These are phyloP conservation scores for Sisymbrium altissimum DNA, from an alignment of 345 rosid species.

Conservation along the genomic window DNA sequence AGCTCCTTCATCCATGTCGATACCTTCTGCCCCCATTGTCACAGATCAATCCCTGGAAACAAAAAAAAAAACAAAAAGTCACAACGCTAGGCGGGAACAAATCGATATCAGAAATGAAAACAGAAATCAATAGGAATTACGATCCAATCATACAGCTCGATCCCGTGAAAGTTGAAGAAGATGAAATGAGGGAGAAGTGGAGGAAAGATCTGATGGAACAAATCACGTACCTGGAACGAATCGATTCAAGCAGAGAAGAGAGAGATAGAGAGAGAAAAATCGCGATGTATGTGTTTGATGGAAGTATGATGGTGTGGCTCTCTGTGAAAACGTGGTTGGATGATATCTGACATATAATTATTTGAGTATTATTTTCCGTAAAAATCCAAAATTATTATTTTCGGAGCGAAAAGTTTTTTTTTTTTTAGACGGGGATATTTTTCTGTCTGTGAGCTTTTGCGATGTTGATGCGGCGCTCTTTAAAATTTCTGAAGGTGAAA, in stretches of 20 bases:
- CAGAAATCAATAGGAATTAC: neutral
- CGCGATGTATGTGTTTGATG: neutral
- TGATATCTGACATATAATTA: conserved; percentile 16
- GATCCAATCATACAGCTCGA: neutral
- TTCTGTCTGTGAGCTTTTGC: too few relatives aligned
- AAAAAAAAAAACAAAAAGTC: neutral
- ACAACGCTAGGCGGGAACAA: conserved; percentile 8
- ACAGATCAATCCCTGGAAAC: conserved; percentile 20
- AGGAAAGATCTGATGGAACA: conserved; percentile 29
- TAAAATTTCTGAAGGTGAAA: too few relatives aligned
- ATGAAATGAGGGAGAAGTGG: too few relatives aligned
- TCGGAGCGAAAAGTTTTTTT: neutral
- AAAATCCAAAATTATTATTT: neutral
- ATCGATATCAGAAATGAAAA: neutral
- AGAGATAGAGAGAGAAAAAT: neutral
- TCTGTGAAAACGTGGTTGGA: conserved; percentile 31
- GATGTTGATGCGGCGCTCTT: too few relatives aligned
- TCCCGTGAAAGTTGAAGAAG: neutral
- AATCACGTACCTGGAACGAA: conserved; percentile 22
- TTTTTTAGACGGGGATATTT: neutral
- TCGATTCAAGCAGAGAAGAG: conserved; percentile 7
- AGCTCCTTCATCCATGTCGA: conserved; percentile 63
- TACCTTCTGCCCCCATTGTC: conserved; percentile 45
- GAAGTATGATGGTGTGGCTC: conserved; percentile 17
- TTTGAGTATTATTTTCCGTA: neutral